Base-by-base conservation (phyloP, 371 early-diverging fungal species). In the Rhizopus arrhizus region DNA sequence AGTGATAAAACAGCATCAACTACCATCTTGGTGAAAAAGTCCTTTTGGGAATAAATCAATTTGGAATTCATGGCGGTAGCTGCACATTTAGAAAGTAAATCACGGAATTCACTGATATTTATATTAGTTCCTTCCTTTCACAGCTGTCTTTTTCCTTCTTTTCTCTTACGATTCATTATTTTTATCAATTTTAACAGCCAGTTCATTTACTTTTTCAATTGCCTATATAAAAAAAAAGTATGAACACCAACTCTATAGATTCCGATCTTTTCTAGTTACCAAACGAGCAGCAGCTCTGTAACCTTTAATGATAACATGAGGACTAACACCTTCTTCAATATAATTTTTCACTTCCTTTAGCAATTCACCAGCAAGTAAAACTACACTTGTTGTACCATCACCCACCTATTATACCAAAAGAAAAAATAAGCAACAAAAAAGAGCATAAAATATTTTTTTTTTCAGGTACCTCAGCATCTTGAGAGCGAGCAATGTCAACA, bases 381-480 rank as follows among this genome's bases (percentile, higher is more conserved):
- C 98, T 11, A 99, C 99, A 81, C 95, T 95, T 11, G 99, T 99
- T 29, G 99, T 99, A 63, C 99, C 99, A 77, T 99, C 99, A 59
- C 99, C 99, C 41, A 91, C 93, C 88, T 89, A 54, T 0, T 22
- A 22, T 22, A 2, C 22, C 22, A 22, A 22, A 22, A 22, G 22
- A 22, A 22, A 22, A 22, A 22, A 2, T 38, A 15, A 0, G 16
- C 7, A n/a, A 46, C 22, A 22, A 22, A 22, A 22, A 22, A 22
- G 22, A 22, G 22, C 22, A 22, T 22, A 40, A 45, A n/a, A n/a
- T n/a, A 51, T 16, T 29, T 3, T 9, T 29, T n/a, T 38, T 15
- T 12, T 8, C 7, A n/a, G 16, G 40, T 62, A 95, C 97, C 85
- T 99, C 99, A n/a, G 95, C 97, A 85, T 99, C 99, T 85, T 99